These are phyloP conservation scores for Taiozyma sp. DNA, from an alignment of 1,139 yeast species.

Conservation along the genomic window DNA sequence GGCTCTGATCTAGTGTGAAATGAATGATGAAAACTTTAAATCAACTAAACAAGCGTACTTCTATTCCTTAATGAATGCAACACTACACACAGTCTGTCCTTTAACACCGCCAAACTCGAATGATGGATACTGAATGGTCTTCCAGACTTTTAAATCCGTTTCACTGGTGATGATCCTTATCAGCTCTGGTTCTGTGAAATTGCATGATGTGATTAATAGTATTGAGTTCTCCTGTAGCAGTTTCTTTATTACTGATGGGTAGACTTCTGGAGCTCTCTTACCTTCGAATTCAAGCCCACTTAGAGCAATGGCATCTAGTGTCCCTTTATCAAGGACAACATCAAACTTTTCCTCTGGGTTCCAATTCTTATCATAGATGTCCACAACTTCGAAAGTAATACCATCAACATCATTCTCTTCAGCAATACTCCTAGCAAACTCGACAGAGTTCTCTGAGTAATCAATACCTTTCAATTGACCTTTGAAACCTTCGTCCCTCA, in stretches of 20 bases:
- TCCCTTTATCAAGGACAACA: constrained; percentile 86
- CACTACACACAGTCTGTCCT: constrained; percentile 84
- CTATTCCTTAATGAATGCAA: constrained; percentile 51
- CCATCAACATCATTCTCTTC: constrained; percentile 37
- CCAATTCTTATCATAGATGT: constrained; percentile 32
- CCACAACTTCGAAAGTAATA: constrained; percentile 37
- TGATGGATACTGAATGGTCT: constrained; percentile 66
- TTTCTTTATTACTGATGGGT: constrained; percentile 55
- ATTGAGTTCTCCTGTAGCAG: constrained; percentile 54
- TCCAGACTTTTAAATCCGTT: constrained; percentile 49
- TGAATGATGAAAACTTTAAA: background rate
- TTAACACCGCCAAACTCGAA: constrained; percentile 85
- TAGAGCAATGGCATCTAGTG: constrained; percentile 92
- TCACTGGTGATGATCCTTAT: constrained; percentile 43
- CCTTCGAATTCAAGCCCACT: constrained; percentile 50
- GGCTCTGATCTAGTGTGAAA: background rate
- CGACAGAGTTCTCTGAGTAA: constrained; percentile 74
- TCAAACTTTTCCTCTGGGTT: constrained; percentile 43
- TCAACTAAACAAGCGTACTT: background rate
- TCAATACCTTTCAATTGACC: constrained; percentile 70
- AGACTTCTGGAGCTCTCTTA: constrained; percentile 42
- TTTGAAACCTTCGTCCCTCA: constrained; percentile 55
- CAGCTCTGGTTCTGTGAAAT: constrained; percentile 81
- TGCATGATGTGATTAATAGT: constrained; percentile 87
- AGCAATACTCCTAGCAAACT: constrained; percentile 58